Evolutionary conservation across 2,329 filamentous ascomycete genomes (phyloP).

Genomic region (Trichothecium roseum): DNA sequence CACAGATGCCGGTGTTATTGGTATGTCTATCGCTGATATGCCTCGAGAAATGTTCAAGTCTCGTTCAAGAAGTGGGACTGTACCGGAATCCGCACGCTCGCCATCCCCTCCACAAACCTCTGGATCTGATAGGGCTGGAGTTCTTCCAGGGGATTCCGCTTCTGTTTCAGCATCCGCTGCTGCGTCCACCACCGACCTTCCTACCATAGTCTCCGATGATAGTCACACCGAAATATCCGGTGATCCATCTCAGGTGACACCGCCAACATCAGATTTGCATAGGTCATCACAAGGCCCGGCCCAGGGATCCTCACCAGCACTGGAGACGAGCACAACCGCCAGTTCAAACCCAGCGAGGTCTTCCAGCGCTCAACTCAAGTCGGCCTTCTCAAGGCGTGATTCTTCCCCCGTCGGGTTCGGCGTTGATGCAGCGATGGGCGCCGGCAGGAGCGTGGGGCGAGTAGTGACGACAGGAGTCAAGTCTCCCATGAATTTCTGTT

Average conservation of each 20-base stretch:
- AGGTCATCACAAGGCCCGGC: no score
- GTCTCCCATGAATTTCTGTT: conserved; percentile 74
- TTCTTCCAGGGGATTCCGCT: no score
- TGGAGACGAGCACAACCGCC: neutral
- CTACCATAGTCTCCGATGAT: no score
- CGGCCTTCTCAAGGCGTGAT: conserved; percentile 9
- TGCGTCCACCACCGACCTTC: no score
- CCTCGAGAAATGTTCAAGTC: conserved; percentile 45
- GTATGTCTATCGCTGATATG: conserved; percentile 73
- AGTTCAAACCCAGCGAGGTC: neutral
- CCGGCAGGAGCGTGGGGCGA: conserved; percentile 57
- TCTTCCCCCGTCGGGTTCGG: conserved; percentile 14
- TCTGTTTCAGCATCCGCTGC: no score
- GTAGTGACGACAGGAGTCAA: conserved; percentile 68
- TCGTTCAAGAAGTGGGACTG: conserved; percentile 12
- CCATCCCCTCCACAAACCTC: conserved; percentile 1
- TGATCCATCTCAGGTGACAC: no score
- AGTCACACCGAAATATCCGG: no score
- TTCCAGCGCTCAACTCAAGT: conserved; percentile 3
- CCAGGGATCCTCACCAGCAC: no score
- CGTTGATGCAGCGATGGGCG: conserved; percentile 51
- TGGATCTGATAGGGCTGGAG: neutral
- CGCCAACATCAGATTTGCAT: no score
- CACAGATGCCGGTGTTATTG: conserved; percentile 71
- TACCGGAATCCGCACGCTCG: conserved; percentile 2